These are phyloP conservation scores for Fusarium tanahbumbuense DNA, from an alignment of 2,329 filamentous ascomycete species.

Conservation along the genomic window DNA sequence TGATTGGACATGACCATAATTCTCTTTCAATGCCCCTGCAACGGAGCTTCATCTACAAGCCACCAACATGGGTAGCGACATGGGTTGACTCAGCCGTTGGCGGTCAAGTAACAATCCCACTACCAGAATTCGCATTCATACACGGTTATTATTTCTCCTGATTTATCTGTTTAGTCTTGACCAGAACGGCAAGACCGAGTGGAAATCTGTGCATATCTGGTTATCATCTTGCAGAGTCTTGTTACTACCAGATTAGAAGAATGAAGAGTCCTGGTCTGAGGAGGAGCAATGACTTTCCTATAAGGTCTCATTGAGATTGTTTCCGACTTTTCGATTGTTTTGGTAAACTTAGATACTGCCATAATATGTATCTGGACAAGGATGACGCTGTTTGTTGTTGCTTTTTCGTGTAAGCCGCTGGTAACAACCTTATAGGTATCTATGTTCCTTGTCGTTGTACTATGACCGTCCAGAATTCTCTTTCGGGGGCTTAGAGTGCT, in stretches of 20 bases:
- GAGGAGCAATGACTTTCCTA: not conserved
- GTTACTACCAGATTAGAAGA: fast-evolving
- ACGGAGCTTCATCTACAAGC: not conserved
- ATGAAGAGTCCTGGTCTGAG: not conserved
- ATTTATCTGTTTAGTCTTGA: not conserved
- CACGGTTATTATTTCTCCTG: not conserved
- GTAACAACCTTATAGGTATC: not conserved
- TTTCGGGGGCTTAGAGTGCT: not conserved
- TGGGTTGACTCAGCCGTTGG: not conserved
- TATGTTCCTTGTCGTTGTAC: too few species aligned
- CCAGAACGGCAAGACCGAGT: not conserved
- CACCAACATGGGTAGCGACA: not conserved
- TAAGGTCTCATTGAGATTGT: too few species aligned
- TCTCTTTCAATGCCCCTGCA: not conserved
- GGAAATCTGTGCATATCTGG: not conserved
- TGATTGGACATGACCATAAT: not conserved
- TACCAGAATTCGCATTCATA: not conserved
- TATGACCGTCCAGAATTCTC: not conserved
- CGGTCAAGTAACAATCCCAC: not conserved
- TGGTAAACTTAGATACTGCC: not conserved
- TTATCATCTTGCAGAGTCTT: fast-evolving
- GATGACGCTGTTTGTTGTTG: not conserved
- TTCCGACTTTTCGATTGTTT: not conserved
- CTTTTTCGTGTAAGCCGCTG: not conserved
- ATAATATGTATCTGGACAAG: too few species aligned